phyloP scores from a whole-genome alignment of 768 basidiomycete species.

The Kwoniella botswanensis region DNA sequence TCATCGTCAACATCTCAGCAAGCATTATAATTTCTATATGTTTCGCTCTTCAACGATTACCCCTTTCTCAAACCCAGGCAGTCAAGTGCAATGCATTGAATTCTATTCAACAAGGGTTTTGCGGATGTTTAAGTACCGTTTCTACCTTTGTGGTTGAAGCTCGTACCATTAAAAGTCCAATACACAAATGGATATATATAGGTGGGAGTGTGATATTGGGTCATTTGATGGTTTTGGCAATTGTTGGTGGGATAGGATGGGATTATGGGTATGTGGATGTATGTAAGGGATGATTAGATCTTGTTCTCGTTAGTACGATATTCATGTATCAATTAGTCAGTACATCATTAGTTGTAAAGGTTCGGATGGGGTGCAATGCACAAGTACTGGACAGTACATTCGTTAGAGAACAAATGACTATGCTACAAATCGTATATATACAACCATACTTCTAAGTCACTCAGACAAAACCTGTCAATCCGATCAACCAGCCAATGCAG shows the following conservation, averaged over 20 bases:
- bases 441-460: too few relatives aligned
- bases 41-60: slow-evolving; percentile 67
- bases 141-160: slow-evolving; percentile 90
- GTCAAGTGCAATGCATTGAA: slow-evolving; percentile 74
- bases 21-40: slow-evolving; percentile 83
- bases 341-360: not conserved
- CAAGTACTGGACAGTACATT: not conserved
- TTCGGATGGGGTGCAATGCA: not conserved
- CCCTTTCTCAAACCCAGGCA: slow-evolving; percentile 13
- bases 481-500: slow-evolving; percentile 7
- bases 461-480: not conserved
- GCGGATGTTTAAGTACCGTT: slow-evolving; percentile 91
- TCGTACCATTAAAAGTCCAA: slow-evolving; percentile 62
- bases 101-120: slow-evolving; percentile 88
- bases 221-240: slow-evolving; percentile 72
- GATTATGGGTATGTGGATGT: slow-evolving; percentile 1
- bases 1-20: slow-evolving; percentile 63
- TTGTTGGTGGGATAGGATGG: slow-evolving; percentile 66
- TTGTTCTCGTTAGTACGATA: too few relatives aligned
- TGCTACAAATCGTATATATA: not conserved
- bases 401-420: not conserved
- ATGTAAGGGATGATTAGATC: slow-evolving; percentile 12
- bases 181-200: slow-evolving; percentile 73
- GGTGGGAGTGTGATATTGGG: slow-evolving; percentile 70
- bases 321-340: too few relatives aligned